phyloP scores from a whole-genome alignment of 1,284 basidiomycete species.

The Meira miltonrushii region DNA sequence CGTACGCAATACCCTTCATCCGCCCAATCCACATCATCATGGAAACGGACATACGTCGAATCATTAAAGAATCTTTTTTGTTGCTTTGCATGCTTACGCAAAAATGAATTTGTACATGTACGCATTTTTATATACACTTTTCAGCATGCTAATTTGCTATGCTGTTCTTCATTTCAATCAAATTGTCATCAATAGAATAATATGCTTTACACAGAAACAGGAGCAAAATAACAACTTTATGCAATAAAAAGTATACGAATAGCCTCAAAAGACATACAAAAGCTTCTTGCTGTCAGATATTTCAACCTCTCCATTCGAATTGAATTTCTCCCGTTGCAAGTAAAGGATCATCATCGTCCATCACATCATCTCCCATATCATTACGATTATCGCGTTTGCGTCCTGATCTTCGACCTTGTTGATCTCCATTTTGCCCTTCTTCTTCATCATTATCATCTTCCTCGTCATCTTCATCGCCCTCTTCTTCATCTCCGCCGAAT shows the following conservation, averaged over 20 bases:
- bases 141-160: too few relatives aligned
- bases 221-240: too few relatives aligned
- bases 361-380: slow-evolving; percentile 17
- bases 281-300: background rate
- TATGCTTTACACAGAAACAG: too few relatives aligned
- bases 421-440: background rate
- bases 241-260: too few relatives aligned
- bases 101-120: too few relatives aligned
- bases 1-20: slow-evolving; percentile 2
- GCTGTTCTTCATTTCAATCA: too few relatives aligned
- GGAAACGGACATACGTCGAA: background rate
- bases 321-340: slow-evolving; percentile 47
- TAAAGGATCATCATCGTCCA: slow-evolving; percentile 43
- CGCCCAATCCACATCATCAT: background rate
- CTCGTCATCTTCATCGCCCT: slow-evolving; percentile 24
- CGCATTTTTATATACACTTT: too few relatives aligned
- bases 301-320: slow-evolving; percentile 27
- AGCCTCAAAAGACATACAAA: too few relatives aligned
- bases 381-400: background rate
- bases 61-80: background rate
- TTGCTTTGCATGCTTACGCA: too few relatives aligned
- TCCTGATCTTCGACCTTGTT: background rate
- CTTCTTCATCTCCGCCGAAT: slow-evolving; percentile 15
- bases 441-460: slow-evolving; percentile 22
- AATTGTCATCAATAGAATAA: too few relatives aligned